These are phyloP conservation scores for Leishmania lainsoni DNA, from an alignment of 208 protist genomes.

Conservation along the genomic window DNA sequence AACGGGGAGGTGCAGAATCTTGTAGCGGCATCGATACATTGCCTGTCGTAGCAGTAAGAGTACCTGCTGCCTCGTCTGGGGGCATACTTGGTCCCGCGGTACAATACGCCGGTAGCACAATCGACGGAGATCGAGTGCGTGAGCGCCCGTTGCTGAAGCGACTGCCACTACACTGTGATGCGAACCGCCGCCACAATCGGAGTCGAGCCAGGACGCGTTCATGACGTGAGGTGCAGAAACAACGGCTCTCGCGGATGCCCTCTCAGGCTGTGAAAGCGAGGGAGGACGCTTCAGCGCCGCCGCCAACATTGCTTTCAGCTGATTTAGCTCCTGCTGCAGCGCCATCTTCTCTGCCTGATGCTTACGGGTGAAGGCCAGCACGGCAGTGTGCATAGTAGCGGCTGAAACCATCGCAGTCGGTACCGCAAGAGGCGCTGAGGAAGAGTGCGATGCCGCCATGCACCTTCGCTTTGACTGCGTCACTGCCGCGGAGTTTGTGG, in stretches of 20 bases:
- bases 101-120: not conserved
- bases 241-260: not conserved
- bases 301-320: conserved; percentile 4
- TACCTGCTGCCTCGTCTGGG: not conserved
- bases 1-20: conserved; percentile 13
- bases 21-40: not conserved
- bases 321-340: conserved; percentile 8
- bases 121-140: conserved; percentile 22
- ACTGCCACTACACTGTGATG: not conserved
- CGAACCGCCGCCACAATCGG: not conserved
- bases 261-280: not conserved
- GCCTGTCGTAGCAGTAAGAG: not conserved
- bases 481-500: not conserved
- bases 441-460: not conserved
- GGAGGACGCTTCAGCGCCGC: not conserved
- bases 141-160: not conserved
- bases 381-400: not conserved
- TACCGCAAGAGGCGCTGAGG: not conserved
- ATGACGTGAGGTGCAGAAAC: not conserved
- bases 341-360: not conserved
- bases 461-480: not conserved
- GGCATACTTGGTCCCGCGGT: not conserved
- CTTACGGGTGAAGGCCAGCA: not conserved
- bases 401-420: conserved; percentile 9
- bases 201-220: not conserved